A percentile compares a stretch with the other conserved stretches of the same genome.
These are phyloP conservation scores for Keqinozyma sinolaborantium DNA, from an alignment of 1,139 yeast genomes.

Conservation along the genomic window DNA sequence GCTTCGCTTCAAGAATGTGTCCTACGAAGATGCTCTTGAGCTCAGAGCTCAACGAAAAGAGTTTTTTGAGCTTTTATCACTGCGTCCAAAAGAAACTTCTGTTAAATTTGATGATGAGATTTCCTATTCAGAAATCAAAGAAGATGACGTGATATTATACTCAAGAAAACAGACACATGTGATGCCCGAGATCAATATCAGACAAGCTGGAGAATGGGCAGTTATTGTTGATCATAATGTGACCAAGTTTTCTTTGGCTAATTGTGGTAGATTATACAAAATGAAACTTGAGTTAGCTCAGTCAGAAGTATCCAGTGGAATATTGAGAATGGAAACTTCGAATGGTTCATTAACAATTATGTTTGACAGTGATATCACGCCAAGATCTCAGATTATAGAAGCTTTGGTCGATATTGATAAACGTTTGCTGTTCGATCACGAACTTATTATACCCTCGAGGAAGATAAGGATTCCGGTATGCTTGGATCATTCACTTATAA, in stretches of 20 bases:
- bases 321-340: constrained; percentile 4
- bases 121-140: neutral
- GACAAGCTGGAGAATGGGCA: constrained; percentile 6
- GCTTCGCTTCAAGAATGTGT: constrained; percentile 16
- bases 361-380: constrained; percentile 2
- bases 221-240: constrained; percentile 5
- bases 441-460: constrained; percentile 4
- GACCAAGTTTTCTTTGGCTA: constrained; percentile 4
- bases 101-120: neutral
- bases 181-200: constrained; percentile 2
- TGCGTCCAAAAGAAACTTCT: neutral
- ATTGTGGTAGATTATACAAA: constrained; percentile 4
- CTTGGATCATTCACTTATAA: constrained; percentile 5
- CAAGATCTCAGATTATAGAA: constrained; percentile 1
- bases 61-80: constrained; percentile 7
- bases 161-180: constrained; percentile 2
- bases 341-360: constrained; percentile 5
- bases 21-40: constrained; percentile 20
- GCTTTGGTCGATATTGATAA: constrained; percentile 1
- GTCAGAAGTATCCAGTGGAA: neutral
- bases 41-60: constrained; percentile 13
- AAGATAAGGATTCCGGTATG: constrained; percentile 6
- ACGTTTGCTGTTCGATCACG: constrained; percentile 1
- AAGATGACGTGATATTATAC: constrained; percentile 4
- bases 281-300: constrained; percentile 3